Percentiles rank a stretch among this genome's conserved stretches.
These are phyloP conservation scores for Quercus phellos DNA, from an alignment of 331 rosid species.

Conservation along the genomic window DNA sequence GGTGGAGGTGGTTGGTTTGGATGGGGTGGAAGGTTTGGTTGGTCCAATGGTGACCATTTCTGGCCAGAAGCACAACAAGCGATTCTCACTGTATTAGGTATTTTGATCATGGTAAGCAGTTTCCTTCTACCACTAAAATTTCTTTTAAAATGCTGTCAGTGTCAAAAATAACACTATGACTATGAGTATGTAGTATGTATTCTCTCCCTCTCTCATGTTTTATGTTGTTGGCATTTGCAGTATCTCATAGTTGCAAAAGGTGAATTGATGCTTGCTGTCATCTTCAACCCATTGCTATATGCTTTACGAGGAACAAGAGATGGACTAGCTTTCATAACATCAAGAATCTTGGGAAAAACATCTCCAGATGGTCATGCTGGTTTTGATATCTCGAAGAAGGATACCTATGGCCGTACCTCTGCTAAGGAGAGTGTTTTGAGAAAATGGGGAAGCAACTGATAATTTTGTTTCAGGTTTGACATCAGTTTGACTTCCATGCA, in stretches of 20 bases:
- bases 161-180: background rate
- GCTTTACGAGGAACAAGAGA: slow-evolving; percentile 77
- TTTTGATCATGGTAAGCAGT: slow-evolving; percentile 55
- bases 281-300: slow-evolving; percentile 74
- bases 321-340: slow-evolving; percentile 49
- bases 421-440: slow-evolving; percentile 70
- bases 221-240: slow-evolving; percentile 32
- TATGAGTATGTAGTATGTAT: too few species aligned
- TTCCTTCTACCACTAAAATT: slow-evolving; percentile 11
- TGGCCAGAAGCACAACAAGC: slow-evolving; percentile 88
- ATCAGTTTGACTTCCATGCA: slow-evolving; percentile 9
- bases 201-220: background rate
- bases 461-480: slow-evolving; percentile 27
- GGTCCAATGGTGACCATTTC: slow-evolving; percentile 79
- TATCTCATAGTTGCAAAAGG: slow-evolving; percentile 76
- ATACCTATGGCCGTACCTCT: slow-evolving; percentile 39
- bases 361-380: slow-evolving; percentile 26
- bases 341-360: slow-evolving; percentile 42
- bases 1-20: slow-evolving; percentile 99
- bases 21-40: slow-evolving; percentile 76
- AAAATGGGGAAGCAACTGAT: slow-evolving; percentile 72
- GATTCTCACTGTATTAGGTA: slow-evolving; percentile 65
- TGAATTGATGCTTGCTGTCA: slow-evolving; percentile 72
- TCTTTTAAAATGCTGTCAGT: background rate
- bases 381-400: slow-evolving; percentile 37